Conservation (phyloP, 2,329 filamentous ascomycete species). For the Paraconiothyrium brasiliense region DNA sequence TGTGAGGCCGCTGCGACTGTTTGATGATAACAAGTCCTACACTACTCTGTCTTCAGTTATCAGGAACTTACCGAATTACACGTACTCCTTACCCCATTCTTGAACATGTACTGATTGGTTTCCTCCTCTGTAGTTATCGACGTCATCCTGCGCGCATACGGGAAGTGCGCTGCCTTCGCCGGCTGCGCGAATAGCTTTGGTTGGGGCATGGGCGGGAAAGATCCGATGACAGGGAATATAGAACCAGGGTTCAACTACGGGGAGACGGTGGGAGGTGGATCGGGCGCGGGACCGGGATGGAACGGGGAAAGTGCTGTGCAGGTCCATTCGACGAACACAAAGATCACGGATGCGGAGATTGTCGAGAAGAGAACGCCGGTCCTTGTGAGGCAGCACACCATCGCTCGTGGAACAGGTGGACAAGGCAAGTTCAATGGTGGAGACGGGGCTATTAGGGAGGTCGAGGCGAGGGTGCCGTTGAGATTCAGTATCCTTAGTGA, state of each 20-base stretch:
- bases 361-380: conserved; percentile 50
- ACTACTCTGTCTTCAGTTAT: no score
- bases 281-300: conserved; percentile 43
- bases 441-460: conserved; percentile 48
- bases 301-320: conserved; percentile 42
- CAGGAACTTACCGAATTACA: no score
- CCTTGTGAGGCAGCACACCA: conserved; percentile 42
- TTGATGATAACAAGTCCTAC: no score
- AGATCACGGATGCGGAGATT: conserved; percentile 46
- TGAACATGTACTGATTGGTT: no score
- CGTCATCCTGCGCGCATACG: conserved; percentile 31
- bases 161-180: conserved; percentile 22
- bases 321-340: conserved; percentile 47
- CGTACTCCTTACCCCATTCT: no score
- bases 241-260: conserved; percentile 41
- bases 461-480: conserved; percentile 46
- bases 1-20: no score
- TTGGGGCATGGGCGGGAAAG: conserved; percentile 47
- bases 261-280: conserved; percentile 48
- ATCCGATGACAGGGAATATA: conserved; percentile 33
- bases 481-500: conserved; percentile 51
- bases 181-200: conserved; percentile 39
- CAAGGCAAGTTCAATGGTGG: conserved; percentile 44
- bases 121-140: conserved; percentile 19
- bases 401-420: conserved; percentile 44